A percentile compares a stretch with the other conserved stretches of the same genome.
phyloP scores from a whole-genome alignment of 805 yeast species.

The Pichia cephalocereana region DNA sequence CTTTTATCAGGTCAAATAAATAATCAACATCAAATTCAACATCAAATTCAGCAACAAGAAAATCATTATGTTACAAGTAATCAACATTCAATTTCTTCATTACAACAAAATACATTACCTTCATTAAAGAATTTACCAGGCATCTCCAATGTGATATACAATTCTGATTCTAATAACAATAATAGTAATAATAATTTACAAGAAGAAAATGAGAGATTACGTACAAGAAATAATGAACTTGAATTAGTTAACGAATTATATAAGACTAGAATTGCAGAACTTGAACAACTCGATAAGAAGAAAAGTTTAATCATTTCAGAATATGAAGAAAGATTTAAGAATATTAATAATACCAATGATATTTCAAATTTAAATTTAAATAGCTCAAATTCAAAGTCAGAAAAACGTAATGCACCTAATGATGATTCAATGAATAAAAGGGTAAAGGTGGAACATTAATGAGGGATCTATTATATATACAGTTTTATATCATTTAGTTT shows the following conservation, averaged over 20 bases:
- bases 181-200: background rate
- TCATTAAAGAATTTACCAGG: constrained; percentile 9
- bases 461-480: too few species aligned
- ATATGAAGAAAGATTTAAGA: background rate
- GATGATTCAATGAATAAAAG: background rate
- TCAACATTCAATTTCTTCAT: constrained; percentile 4
- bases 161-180: background rate
- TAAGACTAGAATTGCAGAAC: constrained; percentile 70
- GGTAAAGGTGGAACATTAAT: constrained; percentile 1
- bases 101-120: constrained; percentile 9
- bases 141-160: constrained; percentile 6
- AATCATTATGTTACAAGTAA: constrained; percentile 5
- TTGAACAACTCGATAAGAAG: constrained; percentile 54
- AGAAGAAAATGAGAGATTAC: constrained; percentile 30
- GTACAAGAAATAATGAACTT: constrained; percentile 76
- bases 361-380: too few species aligned
- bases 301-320: background rate
- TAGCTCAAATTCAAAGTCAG: background rate
- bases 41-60: constrained; percentile 8
- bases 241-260: constrained; percentile 87
- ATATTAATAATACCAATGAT: background rate
- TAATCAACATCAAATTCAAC: background rate
- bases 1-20: background rate
- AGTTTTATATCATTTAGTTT: too few species aligned
- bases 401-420: background rate